Conservation (phyloP, 305 asterid species). For the Fraxinus angustifolia region DNA sequence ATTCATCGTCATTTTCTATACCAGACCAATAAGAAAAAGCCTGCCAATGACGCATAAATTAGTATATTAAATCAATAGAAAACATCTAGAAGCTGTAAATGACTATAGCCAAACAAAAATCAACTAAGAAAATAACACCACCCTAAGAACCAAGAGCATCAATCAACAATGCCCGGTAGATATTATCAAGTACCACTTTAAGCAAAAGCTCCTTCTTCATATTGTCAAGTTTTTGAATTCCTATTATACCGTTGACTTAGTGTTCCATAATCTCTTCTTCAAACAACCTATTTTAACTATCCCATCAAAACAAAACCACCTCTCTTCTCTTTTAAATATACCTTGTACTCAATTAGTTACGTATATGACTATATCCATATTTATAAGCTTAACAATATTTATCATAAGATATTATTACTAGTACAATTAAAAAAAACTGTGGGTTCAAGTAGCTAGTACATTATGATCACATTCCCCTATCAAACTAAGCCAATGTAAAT, state of each 20-base stretch:
- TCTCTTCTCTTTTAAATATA: neutral
- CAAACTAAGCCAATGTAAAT: neutral
- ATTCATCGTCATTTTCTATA: constrained; percentile 44
- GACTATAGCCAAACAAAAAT: neutral
- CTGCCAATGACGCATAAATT: constrained; percentile 24
- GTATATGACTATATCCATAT: neutral
- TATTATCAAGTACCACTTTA: neutral
- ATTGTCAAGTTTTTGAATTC: neutral
- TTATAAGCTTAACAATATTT: neutral
- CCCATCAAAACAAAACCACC: neutral
- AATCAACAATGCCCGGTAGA: neutral
- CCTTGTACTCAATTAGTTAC: neutral
- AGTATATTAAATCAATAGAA: neutral
- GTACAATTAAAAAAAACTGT: neutral
- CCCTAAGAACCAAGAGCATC: neutral
- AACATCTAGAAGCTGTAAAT: neutral
- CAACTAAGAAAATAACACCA: neutral
- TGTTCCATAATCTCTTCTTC: neutral
- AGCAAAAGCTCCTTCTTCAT: neutral
- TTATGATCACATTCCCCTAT: neutral
- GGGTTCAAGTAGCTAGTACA: neutral
- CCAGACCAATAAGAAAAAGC: constrained; percentile 4
- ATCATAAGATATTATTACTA: neutral
- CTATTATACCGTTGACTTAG: neutral
- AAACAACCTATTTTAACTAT: neutral